A percentile compares a stretch with the other conserved stretches of the same genome.
Evolutionary conservation across 1,284 basidiomycete genomes (phyloP).

Genomic region (Ceratobasidium sp.): DNA sequence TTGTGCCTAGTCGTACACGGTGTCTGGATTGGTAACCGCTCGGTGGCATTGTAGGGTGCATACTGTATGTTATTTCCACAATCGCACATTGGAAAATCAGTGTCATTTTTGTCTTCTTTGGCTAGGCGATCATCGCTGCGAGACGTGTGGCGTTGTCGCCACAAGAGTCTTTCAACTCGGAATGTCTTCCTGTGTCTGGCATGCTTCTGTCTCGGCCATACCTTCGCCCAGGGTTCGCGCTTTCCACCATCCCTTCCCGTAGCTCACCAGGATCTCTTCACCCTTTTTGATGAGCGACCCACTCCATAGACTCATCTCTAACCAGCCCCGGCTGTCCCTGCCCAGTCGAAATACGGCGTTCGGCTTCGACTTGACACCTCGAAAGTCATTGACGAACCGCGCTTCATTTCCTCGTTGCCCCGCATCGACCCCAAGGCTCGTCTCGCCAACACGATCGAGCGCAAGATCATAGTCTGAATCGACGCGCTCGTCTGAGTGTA

Average conservation of each 20-base stretch:
- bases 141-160: too few species aligned
- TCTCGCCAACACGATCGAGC: slow-evolving; percentile 56
- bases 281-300: slow-evolving; percentile 76
- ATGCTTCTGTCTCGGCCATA: slow-evolving; percentile 5
- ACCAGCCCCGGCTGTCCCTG: slow-evolving; percentile 66
- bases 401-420: slow-evolving; percentile 81
- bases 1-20: slow-evolving; percentile 76
- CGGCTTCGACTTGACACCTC: slow-evolving; percentile 72
- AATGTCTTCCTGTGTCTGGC: slow-evolving; percentile 2
- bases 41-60: slow-evolving; percentile 56
- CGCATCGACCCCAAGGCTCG: slow-evolving; percentile 71
- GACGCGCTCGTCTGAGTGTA: slow-evolving; percentile 78
- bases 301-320: slow-evolving; percentile 81
- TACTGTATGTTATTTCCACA: not conserved
- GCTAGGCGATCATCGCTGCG: too few species aligned
- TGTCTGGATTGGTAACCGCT: slow-evolving; percentile 67
- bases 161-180: too few species aligned
- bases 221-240: slow-evolving; percentile 54
- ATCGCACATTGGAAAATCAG: too few species aligned
- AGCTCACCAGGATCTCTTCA: slow-evolving; percentile 87
- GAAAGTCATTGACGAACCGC: slow-evolving; percentile 88
- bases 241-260: slow-evolving; percentile 93
- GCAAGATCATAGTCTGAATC: slow-evolving; percentile 88
- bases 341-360: slow-evolving; percentile 80
- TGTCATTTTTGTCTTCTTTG: too few species aligned